A percentile compares a stretch with the other conserved stretches of the same genome.
These are phyloP conservation scores for Raphanus raphanistrum DNA, from an alignment of 345 rosid species.

Conservation along the genomic window DNA sequence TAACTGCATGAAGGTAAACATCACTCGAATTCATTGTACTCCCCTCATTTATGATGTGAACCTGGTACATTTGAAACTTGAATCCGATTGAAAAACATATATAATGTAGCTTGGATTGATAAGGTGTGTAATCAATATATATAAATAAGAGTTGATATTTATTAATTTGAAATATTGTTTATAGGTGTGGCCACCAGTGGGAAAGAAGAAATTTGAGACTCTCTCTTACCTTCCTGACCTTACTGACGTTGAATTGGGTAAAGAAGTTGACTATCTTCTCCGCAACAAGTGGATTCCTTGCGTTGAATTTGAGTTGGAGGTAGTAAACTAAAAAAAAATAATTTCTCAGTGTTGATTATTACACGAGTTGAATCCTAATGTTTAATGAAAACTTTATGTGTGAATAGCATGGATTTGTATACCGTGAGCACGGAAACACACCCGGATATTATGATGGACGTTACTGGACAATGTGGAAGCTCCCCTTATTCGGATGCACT, in stretches of 20 bases:
- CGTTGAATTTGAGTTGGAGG: conserved; percentile 61
- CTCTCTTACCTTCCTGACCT: conserved; percentile 58
- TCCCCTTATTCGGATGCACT: conserved; percentile 44
- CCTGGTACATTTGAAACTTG: background rate
- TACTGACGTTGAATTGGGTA: conserved; percentile 10
- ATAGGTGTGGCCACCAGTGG: conserved; percentile 53
- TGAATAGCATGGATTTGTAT: conserved; percentile 40
- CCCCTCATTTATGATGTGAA: background rate
- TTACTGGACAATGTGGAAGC: conserved; percentile 48
- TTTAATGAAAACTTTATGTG: background rate
- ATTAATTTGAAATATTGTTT: background rate
- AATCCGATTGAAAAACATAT: background rate
- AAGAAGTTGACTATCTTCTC: conserved; percentile 60
- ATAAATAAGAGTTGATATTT: background rate
- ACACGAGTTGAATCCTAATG: background rate
- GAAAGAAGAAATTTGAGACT: conserved; percentile 55
- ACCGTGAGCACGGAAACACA: conserved; percentile 40
- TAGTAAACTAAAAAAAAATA: background rate
- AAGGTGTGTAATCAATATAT: background rate
- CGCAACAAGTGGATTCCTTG: conserved; percentile 66
- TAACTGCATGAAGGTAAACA: conserved; percentile 48
- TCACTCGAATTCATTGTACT: background rate
- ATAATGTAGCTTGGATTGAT: background rate
- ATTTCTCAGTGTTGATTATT: background rate
- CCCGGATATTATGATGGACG: conserved; percentile 45